These are phyloP conservation scores for Colletotrichum salicis DNA, from an alignment of 2,329 filamentous ascomycete genomes.

Conservation along the genomic window DNA sequence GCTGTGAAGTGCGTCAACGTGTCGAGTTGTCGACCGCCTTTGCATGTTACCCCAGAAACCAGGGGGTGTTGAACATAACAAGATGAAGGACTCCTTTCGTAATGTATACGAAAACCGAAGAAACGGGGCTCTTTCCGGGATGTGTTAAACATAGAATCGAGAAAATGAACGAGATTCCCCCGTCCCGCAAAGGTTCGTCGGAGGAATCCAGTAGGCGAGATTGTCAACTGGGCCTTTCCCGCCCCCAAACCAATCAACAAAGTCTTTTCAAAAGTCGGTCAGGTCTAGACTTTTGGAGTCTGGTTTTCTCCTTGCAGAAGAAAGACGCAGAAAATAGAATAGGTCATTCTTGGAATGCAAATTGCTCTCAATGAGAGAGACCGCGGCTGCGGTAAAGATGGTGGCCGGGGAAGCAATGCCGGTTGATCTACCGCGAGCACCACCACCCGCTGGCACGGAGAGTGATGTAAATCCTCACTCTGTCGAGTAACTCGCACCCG, in stretches of 20 bases:
- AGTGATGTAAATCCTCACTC: slow-evolving; percentile 19
- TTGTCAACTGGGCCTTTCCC: not conserved
- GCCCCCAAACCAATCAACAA: not conserved
- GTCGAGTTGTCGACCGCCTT: slow-evolving; percentile 10
- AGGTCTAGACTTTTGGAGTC: not conserved
- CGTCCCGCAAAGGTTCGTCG: slow-evolving; percentile 6
- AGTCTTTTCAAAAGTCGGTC: not conserved
- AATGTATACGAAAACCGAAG: slow-evolving; percentile 24
- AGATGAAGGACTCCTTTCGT: slow-evolving; percentile 10
- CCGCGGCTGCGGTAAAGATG: slow-evolving; percentile 9
- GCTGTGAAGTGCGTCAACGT: not conserved
- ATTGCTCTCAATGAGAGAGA: not conserved
- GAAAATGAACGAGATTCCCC: not conserved
- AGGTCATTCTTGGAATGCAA: not conserved
- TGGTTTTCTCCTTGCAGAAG: not conserved
- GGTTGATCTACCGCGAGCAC: slow-evolving; percentile 7
- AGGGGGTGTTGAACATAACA: not conserved
- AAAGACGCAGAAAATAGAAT: not conserved
- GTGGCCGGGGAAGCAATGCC: slow-evolving; percentile 12
- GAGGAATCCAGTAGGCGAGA: slow-evolving; percentile 20
- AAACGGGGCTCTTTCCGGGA: slow-evolving; percentile 8
- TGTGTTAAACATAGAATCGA: slow-evolving; percentile 2
- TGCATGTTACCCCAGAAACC: slow-evolving; percentile 27
- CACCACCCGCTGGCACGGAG: slow-evolving; percentile 4
- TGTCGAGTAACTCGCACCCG: slow-evolving; percentile 20